A percentile compares a stretch with the other conserved stretches of the same genome.
phyloP scores from a whole-genome alignment of 2,329 filamentous ascomycete genomes.

The Trematosphaeria pertusa region DNA sequence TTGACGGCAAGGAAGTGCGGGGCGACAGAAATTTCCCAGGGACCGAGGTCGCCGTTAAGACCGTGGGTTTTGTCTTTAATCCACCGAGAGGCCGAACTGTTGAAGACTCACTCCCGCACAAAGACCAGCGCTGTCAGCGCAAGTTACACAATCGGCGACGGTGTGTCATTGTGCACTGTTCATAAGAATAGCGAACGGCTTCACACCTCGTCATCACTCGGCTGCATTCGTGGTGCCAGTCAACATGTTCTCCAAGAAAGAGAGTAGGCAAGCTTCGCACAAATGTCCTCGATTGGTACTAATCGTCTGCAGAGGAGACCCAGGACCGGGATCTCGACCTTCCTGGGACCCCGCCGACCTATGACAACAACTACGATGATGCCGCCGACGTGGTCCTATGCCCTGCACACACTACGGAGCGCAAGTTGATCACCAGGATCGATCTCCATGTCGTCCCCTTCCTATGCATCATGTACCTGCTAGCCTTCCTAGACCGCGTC shows the following conservation, averaged over 20 bases:
- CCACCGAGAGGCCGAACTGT: too few species aligned
- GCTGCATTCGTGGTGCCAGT: too few species aligned
- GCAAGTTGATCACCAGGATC: slow-evolving; percentile 53
- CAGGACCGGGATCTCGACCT: slow-evolving; percentile 12
- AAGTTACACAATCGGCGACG: too few species aligned
- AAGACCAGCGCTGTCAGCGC: too few species aligned
- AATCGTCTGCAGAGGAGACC: slow-evolving; percentile 22
- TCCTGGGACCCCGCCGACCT: slow-evolving; percentile 29
- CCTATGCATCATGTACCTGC: slow-evolving; percentile 59
- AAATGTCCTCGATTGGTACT: slow-evolving; percentile 9
- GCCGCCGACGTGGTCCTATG: slow-evolving; percentile 49
- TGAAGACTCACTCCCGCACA: too few species aligned
- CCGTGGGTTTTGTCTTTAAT: neutral
- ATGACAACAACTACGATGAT: slow-evolving; percentile 48
- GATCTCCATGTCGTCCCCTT: slow-evolving; percentile 59
- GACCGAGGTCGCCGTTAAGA: slow-evolving; percentile 1
- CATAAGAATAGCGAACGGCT: too few species aligned
- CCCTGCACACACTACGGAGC: slow-evolving; percentile 58
- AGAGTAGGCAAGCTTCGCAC: slow-evolving; percentile 35
- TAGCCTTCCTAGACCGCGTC: slow-evolving; percentile 58
- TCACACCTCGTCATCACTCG: neutral
- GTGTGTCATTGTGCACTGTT: too few species aligned
- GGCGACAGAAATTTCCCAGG: neutral
- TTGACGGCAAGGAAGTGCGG: slow-evolving; percentile 2
- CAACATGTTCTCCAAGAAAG: slow-evolving; percentile 41